Evolutionary conservation across 805 yeast species (phyloP).

Genomic region (Pichia thaimueangensis): DNA sequence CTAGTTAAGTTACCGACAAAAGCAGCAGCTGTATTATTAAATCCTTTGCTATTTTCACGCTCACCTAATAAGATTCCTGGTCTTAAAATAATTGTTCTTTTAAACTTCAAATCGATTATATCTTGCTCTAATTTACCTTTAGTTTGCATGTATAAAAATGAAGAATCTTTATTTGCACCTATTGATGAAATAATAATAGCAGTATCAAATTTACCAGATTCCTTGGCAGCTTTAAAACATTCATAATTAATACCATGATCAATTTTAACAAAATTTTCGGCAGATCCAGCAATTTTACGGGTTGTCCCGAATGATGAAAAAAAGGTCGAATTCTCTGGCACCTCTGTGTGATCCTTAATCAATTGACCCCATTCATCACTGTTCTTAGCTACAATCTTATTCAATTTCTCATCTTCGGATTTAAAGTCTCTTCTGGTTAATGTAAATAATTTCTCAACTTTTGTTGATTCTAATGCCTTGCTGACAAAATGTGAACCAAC

Average conservation of each 20-base stretch:
- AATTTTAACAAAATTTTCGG: conserved; percentile 61
- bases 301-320: conserved; percentile 77
- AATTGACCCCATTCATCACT: conserved; percentile 43
- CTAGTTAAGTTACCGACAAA: conserved; percentile 30
- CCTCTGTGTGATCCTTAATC: conserved; percentile 19
- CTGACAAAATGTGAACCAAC: conserved; percentile 57
- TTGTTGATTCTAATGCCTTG: conserved; percentile 32
- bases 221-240: conserved; percentile 69
- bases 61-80: conserved; percentile 74
- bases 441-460: conserved; percentile 38
- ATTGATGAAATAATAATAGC: conserved; percentile 59
- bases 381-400: conserved; percentile 42
- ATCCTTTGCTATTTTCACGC: conserved; percentile 39
- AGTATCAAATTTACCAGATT: conserved; percentile 53
- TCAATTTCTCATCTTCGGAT: conserved; percentile 12
- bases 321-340: conserved; percentile 35
- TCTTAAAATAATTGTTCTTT: conserved; percentile 64
- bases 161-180: conserved; percentile 57
- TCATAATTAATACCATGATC: conserved; percentile 69
- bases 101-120: conserved; percentile 54
- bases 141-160: conserved; percentile 54
- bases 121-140: conserved; percentile 77
- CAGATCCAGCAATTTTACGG: conserved; percentile 61
- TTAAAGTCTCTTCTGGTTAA: conserved; percentile 43
- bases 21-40: conserved; percentile 28